Evolutionary conservation across 2,329 filamentous ascomycete species (phyloP), one percentile per base, ranked within the genome.

Genomic region (Fusarium marasasianum): DNA sequence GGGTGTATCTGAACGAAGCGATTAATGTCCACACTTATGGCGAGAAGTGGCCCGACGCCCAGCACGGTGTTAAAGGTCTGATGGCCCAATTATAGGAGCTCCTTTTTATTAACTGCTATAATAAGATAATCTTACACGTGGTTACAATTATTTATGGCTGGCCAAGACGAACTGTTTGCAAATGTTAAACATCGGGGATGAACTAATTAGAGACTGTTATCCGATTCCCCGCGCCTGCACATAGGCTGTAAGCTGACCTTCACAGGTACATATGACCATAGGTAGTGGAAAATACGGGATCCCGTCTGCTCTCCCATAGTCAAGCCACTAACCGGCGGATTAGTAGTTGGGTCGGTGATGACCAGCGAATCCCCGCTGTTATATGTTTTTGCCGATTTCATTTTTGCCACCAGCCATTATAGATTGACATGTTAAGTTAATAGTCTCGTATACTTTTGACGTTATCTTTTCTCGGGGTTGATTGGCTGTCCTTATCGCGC

Each of bases 141-240:
- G 17, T 8, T 5, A 13, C 4, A 20, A 26, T 45, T 18, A 8
- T 26, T 13, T 20, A 20, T 14, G 8, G 18, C 17, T 45, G 43
- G 14, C 8, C 12, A 45, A 33, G 13, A 33, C 33, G 13, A 33
- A 33, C 14, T 35, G 33, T 35, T 35, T 35, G 14, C 3, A 8
- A 35, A 35, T 35, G 14, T 35, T 35, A 15, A 35, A 15, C 7
- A 24, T 24, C 8, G 14, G n/a, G 17, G 13, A 12, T 14, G 8
- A 20, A 26, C 8, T 8, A 9, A 26, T 26, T 6, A 26, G 12
- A 26, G 2, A 5, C n/a, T 24, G 2, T n/a, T 6, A 41, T 41
- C 22, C 7, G 3, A 41, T 15, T 5, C 3, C 0, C 15, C 12
- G 15, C 1, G 18, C 4, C 8, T 3, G 20, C 1, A 1, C 4